A percentile compares a stretch with the other conserved stretches of the same genome.
phyloP scores from a whole-genome alignment of 495 filamentous ascomycete genomes.

The Neurospora terricola region DNA sequence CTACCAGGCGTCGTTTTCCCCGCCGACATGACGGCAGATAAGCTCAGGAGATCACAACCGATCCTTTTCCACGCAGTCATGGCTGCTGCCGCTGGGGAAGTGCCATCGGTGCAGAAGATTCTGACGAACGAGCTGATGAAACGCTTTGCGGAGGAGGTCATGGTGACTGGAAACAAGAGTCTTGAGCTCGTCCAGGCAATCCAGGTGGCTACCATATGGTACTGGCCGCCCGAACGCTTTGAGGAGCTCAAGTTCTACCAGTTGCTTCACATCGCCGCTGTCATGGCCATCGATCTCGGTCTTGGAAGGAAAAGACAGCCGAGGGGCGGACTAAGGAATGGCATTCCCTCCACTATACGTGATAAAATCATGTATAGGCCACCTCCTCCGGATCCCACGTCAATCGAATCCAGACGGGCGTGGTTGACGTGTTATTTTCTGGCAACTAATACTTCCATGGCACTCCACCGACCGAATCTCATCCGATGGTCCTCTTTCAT shows the following conservation, averaged over 20 bases:
- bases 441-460: constrained; percentile 60
- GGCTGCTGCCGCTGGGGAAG: constrained; percentile 52
- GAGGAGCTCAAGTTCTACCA: constrained; percentile 91
- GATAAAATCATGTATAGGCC: constrained; percentile 41
- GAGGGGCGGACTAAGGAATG: constrained; percentile 24
- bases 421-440: constrained; percentile 81
- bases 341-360: constrained; percentile 31
- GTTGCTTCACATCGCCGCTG: constrained; percentile 70
- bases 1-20: constrained; percentile 75
- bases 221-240: constrained; percentile 69
- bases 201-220: constrained; percentile 64
- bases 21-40: constrained; percentile 49
- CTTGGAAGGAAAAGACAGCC: constrained; percentile 48
- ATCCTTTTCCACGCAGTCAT: constrained; percentile 75
- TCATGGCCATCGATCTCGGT: constrained; percentile 83
- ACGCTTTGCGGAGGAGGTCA: constrained; percentile 61
- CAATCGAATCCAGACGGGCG: constrained; percentile 62
- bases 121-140: constrained; percentile 64
- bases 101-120: constrained; percentile 45
- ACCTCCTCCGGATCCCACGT: constrained; percentile 47
- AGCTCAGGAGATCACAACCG: constrained; percentile 63
- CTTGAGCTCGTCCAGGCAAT: constrained; percentile 81
- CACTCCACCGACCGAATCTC: constrained; percentile 70
- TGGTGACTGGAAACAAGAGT: constrained; percentile 70
- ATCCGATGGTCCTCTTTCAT: constrained; percentile 77